Percentiles rank a stretch among this genome's conserved stretches.
Conservation (phyloP, 2,329 filamentous ascomycete genomes). For the Colletotrichum plurivorum region DNA sequence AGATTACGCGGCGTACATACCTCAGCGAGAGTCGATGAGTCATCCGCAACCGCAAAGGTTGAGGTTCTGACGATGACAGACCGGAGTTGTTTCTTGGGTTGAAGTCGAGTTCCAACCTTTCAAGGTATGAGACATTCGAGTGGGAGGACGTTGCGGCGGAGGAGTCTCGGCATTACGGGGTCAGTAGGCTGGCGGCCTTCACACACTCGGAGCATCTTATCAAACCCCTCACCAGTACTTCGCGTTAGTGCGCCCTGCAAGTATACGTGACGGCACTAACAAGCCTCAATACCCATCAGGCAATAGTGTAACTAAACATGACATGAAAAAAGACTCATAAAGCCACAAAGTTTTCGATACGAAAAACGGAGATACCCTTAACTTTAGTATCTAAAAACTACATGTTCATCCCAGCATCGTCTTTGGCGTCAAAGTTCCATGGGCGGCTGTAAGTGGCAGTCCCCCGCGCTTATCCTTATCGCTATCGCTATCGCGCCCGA, state of each 20-base stretch:
- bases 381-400: too few species aligned
- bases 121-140: neutral
- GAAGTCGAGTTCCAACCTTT: neutral
- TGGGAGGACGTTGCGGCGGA: constrained; percentile 17
- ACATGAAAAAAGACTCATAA: too few species aligned
- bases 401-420: constrained; percentile 4
- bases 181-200: constrained; percentile 3
- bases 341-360: too few species aligned
- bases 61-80: neutral
- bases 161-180: constrained; percentile 25
- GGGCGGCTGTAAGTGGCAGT: constrained; percentile 6
- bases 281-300: neutral
- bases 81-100: neutral
- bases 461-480: neutral
- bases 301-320: too few species aligned
- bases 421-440: neutral
- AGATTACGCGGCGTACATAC: constrained; percentile 21
- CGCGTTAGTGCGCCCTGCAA: neutral
- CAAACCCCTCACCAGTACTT: constrained; percentile 22
- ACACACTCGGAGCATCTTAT: neutral
- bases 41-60: constrained; percentile 8
- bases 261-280: neutral
- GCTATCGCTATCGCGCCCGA: neutral
- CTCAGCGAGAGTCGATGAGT: constrained; percentile 20
- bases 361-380: too few species aligned